phyloP scores from a whole-genome alignment of 1,284 basidiomycete genomes.

The Fistulina hepatica region DNA sequence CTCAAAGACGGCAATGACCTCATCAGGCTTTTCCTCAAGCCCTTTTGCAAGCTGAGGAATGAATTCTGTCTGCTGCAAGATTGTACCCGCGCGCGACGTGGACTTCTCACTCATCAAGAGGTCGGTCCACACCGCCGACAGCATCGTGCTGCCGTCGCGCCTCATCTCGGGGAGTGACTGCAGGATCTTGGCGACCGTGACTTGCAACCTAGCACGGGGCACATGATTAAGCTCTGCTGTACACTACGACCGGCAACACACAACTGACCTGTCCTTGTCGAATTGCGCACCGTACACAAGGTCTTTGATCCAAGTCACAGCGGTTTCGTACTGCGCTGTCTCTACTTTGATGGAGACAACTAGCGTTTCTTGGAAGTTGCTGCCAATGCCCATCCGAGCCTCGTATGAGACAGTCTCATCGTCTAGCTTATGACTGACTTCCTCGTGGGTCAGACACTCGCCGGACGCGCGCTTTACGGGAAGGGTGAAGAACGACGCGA shows the following conservation, averaged over 20 bases:
- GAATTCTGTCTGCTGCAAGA: conserved; percentile 72
- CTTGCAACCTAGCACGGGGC: conserved; percentile 56
- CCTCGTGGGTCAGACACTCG: conserved; percentile 69
- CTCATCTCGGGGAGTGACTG: conserved; percentile 93
- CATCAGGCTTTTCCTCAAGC: conserved; percentile 66
- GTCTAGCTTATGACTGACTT: conserved; percentile 86
- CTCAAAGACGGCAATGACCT: conserved; percentile 65
- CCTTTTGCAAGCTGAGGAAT: conserved; percentile 67
- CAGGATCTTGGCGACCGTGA: conserved; percentile 81
- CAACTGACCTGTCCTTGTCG: conserved; percentile 67
- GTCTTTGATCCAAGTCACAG: conserved; percentile 84
- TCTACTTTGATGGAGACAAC: conserved; percentile 82
- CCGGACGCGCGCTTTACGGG: conserved; percentile 70
- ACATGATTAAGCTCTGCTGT: no score
- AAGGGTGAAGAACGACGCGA: conserved; percentile 83
- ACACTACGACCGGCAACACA: no score
- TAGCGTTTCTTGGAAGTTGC: conserved; percentile 66
- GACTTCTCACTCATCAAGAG: conserved; percentile 66
- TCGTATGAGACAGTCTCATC: conserved; percentile 88
- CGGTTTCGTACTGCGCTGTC: conserved; percentile 67
- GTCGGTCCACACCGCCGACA: conserved; percentile 62
- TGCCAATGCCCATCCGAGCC: conserved; percentile 58
- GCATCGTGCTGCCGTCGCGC: conserved; percentile 77
- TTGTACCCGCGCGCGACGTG: conserved; percentile 59
- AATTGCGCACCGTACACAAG: conserved; percentile 80